Conservation (phyloP, 2,329 filamentous ascomycete genomes). For the Fusarium cicatricum region DNA sequence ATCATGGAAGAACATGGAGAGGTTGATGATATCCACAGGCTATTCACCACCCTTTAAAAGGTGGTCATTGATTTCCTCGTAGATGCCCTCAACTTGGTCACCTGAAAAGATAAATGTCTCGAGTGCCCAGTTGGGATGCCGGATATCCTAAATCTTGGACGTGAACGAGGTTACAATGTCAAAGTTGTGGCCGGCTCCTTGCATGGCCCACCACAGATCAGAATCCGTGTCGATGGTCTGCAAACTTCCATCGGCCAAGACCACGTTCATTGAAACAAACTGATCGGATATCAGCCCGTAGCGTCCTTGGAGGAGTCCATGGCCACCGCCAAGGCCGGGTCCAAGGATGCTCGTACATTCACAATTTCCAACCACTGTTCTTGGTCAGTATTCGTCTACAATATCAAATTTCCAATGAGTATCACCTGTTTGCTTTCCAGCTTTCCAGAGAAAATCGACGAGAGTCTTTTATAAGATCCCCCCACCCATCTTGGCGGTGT, state of each 20-base stretch:
- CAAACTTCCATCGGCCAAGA: constrained; percentile 57
- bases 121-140: constrained; percentile 49
- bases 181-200: too few species aligned
- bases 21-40: neutral
- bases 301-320: constrained; percentile 62
- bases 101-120: neutral
- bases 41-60: neutral
- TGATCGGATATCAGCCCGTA: constrained; percentile 64
- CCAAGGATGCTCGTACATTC: constrained; percentile 60
- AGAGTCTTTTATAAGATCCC: neutral
- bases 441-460: neutral
- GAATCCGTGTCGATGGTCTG: constrained; percentile 50
- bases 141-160: constrained; percentile 57
- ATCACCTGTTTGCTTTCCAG: neutral
- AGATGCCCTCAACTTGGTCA: neutral
- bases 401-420: neutral
- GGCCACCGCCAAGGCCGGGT: constrained; percentile 64
- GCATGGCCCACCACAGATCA: constrained; percentile 65
- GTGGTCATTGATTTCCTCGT: neutral
- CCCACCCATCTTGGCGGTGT: neutral
- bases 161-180: too few species aligned
- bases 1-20: neutral
- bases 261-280: constrained; percentile 59
- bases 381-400: too few species aligned
- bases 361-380: constrained; percentile 57